Evolutionary conservation across 2,329 filamentous ascomycete species (phyloP).

Genomic region (Aquanectria penicillioides): DNA sequence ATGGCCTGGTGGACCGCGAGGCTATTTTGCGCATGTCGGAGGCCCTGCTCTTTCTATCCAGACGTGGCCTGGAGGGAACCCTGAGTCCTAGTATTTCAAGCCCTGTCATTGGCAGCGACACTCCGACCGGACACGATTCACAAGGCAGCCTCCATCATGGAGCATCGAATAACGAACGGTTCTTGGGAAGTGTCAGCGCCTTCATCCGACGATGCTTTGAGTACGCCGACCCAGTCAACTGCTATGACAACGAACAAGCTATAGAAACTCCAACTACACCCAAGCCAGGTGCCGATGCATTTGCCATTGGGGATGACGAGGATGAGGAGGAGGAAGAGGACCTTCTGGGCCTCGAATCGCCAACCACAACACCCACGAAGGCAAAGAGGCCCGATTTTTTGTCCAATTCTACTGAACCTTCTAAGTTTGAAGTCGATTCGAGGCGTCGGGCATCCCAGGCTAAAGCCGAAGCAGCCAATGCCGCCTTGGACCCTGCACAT

Average conservation of each 20-base stretch:
- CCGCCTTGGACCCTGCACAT: constrained; percentile 90
- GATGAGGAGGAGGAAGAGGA: constrained; percentile 60
- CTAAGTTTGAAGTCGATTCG: constrained; percentile 31
- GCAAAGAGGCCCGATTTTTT: constrained; percentile 56
- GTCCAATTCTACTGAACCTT: constrained; percentile 41
- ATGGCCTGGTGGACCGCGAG: constrained; percentile 92
- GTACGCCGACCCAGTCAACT: constrained; percentile 91
- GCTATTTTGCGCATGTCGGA: constrained; percentile 96
- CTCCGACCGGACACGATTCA: constrained; percentile 43
- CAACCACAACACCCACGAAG: constrained; percentile 53
- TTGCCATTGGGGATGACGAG: constrained; percentile 81
- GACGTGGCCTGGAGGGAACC: constrained; percentile 83
- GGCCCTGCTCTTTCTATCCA: constrained; percentile 89
- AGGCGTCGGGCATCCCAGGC: constrained; percentile 66
- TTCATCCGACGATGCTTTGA: constrained; percentile 98
- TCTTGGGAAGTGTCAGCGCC: constrained; percentile 90
- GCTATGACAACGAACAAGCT: constrained; percentile 66
- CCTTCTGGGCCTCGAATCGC: constrained; percentile 68
- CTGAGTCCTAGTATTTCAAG: constrained; percentile 72
- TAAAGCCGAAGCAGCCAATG: constrained; percentile 82
- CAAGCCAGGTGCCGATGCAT: constrained; percentile 59
- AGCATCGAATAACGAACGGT: constrained; percentile 83
- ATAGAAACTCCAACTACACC: constrained; percentile 40
- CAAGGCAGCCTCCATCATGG: constrained; percentile 55
- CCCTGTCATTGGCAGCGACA: constrained; percentile 59